Percentiles rank a stretch among this genome's conserved stretches.
These are phyloP conservation scores for Termitomyces eurrhizus DNA, from an alignment of 768 basidiomycete genomes.

Conservation along the genomic window DNA sequence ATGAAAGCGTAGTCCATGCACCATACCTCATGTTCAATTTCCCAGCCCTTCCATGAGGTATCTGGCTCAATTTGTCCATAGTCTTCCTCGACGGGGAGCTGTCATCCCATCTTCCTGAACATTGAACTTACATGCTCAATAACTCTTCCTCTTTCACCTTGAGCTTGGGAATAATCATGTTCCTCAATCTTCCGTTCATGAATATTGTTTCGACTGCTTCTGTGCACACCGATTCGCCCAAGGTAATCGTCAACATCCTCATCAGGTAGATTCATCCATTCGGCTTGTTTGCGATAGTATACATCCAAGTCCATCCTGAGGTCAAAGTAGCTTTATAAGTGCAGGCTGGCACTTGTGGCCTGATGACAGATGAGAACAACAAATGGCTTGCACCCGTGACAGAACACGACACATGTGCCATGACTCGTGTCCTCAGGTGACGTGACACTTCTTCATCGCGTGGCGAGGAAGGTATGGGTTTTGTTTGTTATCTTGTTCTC, in stretches of 20 bases:
- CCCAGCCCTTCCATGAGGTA: not conserved
- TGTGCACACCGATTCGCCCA: slow-evolving; percentile 23
- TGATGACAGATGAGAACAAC: not conserved
- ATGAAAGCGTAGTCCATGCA: not conserved
- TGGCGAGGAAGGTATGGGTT: not conserved
- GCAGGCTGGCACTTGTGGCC: not conserved
- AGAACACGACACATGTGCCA: slow-evolving; percentile 3
- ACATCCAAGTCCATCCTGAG: slow-evolving; percentile 34
- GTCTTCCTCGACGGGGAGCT: not conserved
- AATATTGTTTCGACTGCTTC: slow-evolving; percentile 5
- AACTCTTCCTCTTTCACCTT: not conserved
- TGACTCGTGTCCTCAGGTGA: not conserved
- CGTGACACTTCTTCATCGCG: slow-evolving; percentile 1
- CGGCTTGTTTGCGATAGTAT: slow-evolving; percentile 55
- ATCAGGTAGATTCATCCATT: slow-evolving; percentile 48
- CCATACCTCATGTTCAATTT: slow-evolving; percentile 3
- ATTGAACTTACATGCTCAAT: not conserved
- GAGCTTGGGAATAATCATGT: not conserved
- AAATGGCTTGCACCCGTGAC: not conserved
- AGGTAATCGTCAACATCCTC: slow-evolving; percentile 50
- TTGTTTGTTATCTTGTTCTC: not conserved
- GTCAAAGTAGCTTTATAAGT: slow-evolving; percentile 10
- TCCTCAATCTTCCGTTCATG: slow-evolving; percentile 1
- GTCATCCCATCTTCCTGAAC: not conserved
- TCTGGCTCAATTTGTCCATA: not conserved